Conservation (phyloP, 805 yeast species). For the Saccharomyces kudriavzevii region DNA sequence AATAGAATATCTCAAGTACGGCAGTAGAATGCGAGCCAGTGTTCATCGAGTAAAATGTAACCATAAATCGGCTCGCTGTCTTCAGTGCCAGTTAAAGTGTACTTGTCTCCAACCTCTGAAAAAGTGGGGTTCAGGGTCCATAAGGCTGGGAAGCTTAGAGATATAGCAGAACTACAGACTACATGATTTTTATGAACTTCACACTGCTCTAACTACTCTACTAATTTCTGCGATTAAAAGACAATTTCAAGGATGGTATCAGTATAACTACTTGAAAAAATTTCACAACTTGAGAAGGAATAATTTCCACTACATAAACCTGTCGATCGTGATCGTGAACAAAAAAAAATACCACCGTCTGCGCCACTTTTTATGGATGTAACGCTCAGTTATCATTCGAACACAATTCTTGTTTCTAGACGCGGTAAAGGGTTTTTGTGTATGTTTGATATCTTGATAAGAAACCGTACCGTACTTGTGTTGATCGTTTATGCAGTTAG, state of each 20-base stretch:
- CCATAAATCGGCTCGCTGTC: background rate
- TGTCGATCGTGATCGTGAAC: too few relatives aligned
- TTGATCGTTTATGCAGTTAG: too few relatives aligned
- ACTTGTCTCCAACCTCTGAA: background rate
- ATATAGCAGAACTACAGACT: background rate
- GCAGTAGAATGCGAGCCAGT: background rate
- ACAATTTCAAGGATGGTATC: background rate
- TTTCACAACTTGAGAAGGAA: background rate
- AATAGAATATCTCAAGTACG: too few relatives aligned
- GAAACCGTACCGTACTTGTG: too few relatives aligned
- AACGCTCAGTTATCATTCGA: too few relatives aligned
- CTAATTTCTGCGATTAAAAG: background rate
- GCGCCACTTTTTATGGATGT: too few relatives aligned
- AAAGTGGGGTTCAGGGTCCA: background rate
- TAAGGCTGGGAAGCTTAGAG: background rate
- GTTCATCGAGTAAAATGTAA: background rate
- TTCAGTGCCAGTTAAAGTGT: background rate
- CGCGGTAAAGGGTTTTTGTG: too few relatives aligned
- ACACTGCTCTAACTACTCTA: background rate
- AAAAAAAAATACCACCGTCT: too few relatives aligned
- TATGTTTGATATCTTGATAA: too few relatives aligned
- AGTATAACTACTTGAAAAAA: background rate
- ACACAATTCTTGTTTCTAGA: too few relatives aligned
- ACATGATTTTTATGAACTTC: background rate
- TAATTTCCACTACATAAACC: too few relatives aligned